phyloP scores from a whole-genome alignment of 2,329 filamentous ascomycete species.

The Fusarium sublunatum region DNA sequence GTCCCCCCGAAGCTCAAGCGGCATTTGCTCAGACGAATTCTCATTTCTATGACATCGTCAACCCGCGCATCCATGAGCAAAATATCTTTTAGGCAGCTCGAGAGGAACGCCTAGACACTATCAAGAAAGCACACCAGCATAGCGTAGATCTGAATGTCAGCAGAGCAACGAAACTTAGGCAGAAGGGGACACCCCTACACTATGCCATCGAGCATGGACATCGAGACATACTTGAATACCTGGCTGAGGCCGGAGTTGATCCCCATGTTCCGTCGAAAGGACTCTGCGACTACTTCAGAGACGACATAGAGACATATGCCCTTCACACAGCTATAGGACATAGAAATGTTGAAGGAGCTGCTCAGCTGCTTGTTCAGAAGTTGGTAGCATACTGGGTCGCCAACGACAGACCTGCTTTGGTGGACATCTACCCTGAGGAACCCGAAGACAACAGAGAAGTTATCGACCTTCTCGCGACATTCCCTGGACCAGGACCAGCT shows the following conservation, averaged over 20 bases:
- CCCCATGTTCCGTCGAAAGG: conserved; percentile 9
- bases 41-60: conserved; percentile 19
- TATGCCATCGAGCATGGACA: conserved; percentile 22
- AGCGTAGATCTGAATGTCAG: conserved; percentile 10
- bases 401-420: neutral
- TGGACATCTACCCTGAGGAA: neutral
- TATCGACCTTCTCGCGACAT: conserved; percentile 4
- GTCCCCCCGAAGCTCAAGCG: neutral
- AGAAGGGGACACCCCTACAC: conserved; percentile 14
- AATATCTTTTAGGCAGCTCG: conserved; percentile 18
- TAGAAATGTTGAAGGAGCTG: conserved; percentile 1
- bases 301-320: neutral
- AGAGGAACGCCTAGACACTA: conserved; percentile 10
- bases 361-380: conserved; percentile 14
- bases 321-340: conserved; percentile 23
- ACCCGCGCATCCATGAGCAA: conserved; percentile 5
- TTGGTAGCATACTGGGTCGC: conserved; percentile 18
- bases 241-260: conserved; percentile 16
- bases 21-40: conserved; percentile 17
- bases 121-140: conserved; percentile 15
- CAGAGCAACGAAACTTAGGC: neutral
- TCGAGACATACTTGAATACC: conserved; percentile 20
- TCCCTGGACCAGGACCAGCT: conserved; percentile 4
- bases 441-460: neutral
- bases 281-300: conserved; percentile 4